Conservation (phyloP, 2,329 filamentous ascomycete species). For the Aspergillus sp. region DNA sequence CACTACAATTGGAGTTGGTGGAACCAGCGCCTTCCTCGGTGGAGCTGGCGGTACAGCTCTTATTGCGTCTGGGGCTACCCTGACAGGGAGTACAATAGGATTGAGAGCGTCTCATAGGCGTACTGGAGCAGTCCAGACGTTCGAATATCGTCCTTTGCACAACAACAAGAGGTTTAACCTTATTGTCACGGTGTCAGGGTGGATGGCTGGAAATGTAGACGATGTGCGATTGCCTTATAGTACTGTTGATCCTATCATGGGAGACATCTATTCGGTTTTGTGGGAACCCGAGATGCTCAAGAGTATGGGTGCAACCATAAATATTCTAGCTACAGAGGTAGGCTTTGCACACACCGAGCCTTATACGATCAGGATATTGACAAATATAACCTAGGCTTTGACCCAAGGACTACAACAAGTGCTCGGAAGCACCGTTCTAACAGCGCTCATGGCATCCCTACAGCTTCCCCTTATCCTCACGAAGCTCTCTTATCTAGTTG, state of each 20-base stretch:
- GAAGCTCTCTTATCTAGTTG: slow-evolving; percentile 92
- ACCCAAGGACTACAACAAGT: slow-evolving; percentile 96
- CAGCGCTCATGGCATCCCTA: slow-evolving; percentile 86
- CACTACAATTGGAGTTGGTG: slow-evolving; percentile 88
- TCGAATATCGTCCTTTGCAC: slow-evolving; percentile 93
- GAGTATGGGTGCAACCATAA: slow-evolving; percentile 98
- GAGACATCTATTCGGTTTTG: slow-evolving; percentile 91
- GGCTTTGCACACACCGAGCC: neutral
- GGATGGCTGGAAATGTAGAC: slow-evolving; percentile 98
- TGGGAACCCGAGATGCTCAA: slow-evolving; percentile 99
- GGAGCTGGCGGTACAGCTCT: slow-evolving; percentile 90
- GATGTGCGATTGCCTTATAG: slow-evolving; percentile 94
- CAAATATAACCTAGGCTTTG: slow-evolving; percentile 62
- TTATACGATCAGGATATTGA: slow-evolving; percentile 24
- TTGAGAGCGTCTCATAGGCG: slow-evolving; percentile 80
- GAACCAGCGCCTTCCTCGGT: slow-evolving; percentile 84
- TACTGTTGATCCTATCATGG: slow-evolving; percentile 96
- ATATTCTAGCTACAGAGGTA: slow-evolving; percentile 95
- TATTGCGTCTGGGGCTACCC: slow-evolving; percentile 84
- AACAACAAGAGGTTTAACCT: slow-evolving; percentile 98
- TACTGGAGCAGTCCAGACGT: slow-evolving; percentile 90
- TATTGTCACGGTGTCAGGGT: slow-evolving; percentile 91
- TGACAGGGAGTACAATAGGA: slow-evolving; percentile 84
- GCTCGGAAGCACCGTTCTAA: slow-evolving; percentile 82
- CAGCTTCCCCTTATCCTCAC: slow-evolving; percentile 90